phyloP scores from a whole-genome alignment of 2,329 filamentous ascomycete genomes.

The Rasamsonia emersonii region DNA sequence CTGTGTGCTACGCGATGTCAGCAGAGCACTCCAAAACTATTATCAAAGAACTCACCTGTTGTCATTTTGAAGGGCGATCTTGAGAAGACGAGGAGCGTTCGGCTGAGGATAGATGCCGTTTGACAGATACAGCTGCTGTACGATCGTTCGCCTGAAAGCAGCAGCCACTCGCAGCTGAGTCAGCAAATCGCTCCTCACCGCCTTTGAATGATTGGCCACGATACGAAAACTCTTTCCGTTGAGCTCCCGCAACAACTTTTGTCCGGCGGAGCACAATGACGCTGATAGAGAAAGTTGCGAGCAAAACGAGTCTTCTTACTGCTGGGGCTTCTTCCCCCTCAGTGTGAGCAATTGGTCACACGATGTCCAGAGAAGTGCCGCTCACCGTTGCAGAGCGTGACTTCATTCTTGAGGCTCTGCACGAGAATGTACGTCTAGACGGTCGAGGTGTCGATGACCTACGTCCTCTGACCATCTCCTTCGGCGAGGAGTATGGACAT shows the following conservation, averaged over 20 bases:
- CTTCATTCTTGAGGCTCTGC: conserved; percentile 76
- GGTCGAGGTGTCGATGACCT: conserved; percentile 74
- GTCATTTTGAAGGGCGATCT: conserved; percentile 27
- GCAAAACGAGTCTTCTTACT: no score
- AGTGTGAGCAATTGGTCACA: conserved; percentile 10
- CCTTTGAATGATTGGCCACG: conserved; percentile 22
- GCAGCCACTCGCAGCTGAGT: not conserved
- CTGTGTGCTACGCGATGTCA: conserved; percentile 52
- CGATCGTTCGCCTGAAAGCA: not conserved
- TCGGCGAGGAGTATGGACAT: conserved; percentile 86
- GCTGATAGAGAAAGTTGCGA: no score
- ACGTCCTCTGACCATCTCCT: conserved; percentile 65
- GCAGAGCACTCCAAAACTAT: conserved; percentile 2
- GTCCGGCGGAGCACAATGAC: no score
- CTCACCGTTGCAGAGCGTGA: conserved; percentile 81
- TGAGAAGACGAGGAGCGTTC: no score
- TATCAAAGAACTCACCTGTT: conserved; percentile 25
- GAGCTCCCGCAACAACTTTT: conserved; percentile 8
- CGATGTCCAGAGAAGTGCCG: conserved; percentile 86
- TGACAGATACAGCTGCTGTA: no score
- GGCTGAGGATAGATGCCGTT: no score
- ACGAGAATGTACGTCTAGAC: conserved; percentile 74
- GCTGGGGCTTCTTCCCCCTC: no score
- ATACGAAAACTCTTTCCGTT: conserved; percentile 12
- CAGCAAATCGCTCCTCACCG: conserved; percentile 14